A percentile compares a stretch with the other conserved stretches of the same genome.
phyloP scores from a whole-genome alignment of 176 grass and related monocot genomes.

The Neostapfia colusana region DNA sequence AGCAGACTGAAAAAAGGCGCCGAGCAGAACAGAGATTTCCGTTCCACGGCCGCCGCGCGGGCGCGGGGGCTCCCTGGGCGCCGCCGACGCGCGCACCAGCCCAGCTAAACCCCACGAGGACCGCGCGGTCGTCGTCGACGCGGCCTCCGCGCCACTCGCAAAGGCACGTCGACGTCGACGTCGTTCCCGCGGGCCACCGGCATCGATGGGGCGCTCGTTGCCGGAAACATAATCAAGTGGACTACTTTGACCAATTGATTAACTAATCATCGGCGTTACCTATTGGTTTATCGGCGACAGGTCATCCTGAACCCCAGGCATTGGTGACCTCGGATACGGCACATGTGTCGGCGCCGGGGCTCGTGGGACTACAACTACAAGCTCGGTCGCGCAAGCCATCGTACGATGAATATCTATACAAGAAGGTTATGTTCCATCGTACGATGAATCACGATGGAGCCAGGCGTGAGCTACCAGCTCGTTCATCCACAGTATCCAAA shows the following conservation, averaged over 20 bases:
- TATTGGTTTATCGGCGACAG: background rate
- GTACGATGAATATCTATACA: background rate
- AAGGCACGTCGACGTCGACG: conserved; percentile 14
- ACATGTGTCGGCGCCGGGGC: conserved; percentile 19
- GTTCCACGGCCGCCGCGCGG: conserved; percentile 28
- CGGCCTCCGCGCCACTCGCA: conserved; percentile 8
- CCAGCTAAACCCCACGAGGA: conserved; percentile 10
- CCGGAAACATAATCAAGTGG: conserved; percentile 2
- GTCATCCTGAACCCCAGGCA: conserved; percentile 14
- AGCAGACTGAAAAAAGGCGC: background rate
- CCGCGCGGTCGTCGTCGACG: conserved; percentile 27
- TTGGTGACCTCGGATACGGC: background rate
- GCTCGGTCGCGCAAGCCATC: conserved; percentile 19
- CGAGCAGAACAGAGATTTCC: background rate
- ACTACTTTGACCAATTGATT: background rate
- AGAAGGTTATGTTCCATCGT: background rate
- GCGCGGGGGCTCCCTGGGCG: background rate
- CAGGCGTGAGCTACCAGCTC: background rate
- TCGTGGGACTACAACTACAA: background rate
- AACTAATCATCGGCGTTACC: background rate
- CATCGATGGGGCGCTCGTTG: too few species aligned
- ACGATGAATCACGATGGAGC: background rate
- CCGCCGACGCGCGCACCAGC: conserved; percentile 34
- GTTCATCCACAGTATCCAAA: background rate
- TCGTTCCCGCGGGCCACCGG: background rate